Conservation (phyloP, 1,284 basidiomycete genomes). For the Anthracocystis setariae region DNA sequence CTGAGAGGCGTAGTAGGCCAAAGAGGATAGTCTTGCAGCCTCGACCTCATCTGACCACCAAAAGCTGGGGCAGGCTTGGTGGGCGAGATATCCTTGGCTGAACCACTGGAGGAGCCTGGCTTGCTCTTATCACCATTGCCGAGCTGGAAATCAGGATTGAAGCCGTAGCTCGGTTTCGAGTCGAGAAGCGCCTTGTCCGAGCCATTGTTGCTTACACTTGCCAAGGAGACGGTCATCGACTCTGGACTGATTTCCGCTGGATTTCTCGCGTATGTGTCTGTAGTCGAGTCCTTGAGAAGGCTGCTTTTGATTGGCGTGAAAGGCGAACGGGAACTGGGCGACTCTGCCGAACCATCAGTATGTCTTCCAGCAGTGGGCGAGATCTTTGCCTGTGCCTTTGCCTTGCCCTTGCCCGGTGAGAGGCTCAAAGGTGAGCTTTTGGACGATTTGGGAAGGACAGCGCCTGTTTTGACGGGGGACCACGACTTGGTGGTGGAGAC, state of each 20-base stretch:
- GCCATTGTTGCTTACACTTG: slow-evolving; percentile 5
- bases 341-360: slow-evolving; percentile 1
- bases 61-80: slow-evolving; percentile 30
- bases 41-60: slow-evolving; percentile 21
- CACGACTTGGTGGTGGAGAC: too few relatives aligned
- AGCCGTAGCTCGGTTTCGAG: slow-evolving; percentile 21
- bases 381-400: too few relatives aligned
- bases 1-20: slow-evolving; percentile 9
- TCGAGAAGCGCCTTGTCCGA: slow-evolving; percentile 21
- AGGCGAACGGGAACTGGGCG: neutral
- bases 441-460: neutral
- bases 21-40: slow-evolving; percentile 18
- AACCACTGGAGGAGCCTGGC: too few relatives aligned
- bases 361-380: slow-evolving; percentile 11
- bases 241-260: slow-evolving; percentile 7
- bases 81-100: too few relatives aligned
- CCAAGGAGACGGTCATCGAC: neutral
- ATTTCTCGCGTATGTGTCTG: too few relatives aligned
- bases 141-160: slow-evolving; percentile 26
- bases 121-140: too few relatives aligned
- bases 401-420: slow-evolving; percentile 11
- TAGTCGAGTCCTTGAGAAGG: slow-evolving; percentile 7
- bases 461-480: too few relatives aligned
- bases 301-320: slow-evolving; percentile 16
- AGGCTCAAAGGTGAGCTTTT: neutral